phyloP scores from a whole-genome alignment of 2,329 filamentous ascomycete species.

The Cercospora nicotianae region DNA sequence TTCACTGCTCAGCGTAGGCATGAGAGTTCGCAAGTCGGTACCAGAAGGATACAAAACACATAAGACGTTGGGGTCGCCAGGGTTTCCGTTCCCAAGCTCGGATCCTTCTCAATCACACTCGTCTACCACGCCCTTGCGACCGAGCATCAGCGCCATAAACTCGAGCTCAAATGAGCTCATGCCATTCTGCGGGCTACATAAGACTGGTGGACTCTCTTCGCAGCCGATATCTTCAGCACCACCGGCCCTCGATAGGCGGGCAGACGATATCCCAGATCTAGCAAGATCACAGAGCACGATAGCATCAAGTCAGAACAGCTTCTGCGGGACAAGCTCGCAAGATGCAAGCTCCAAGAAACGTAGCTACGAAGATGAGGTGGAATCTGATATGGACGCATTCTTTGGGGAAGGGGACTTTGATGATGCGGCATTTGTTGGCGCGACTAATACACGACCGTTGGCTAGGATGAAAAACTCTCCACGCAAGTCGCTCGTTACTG shows the following conservation, averaged over 20 bases:
- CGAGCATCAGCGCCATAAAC: slow-evolving; percentile 19
- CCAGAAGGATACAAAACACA: slow-evolving; percentile 91
- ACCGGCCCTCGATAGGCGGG: slow-evolving; percentile 17
- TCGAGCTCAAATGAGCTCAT: slow-evolving; percentile 59
- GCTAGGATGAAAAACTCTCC: slow-evolving; percentile 35
- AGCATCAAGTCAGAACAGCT: slow-evolving; percentile 45
- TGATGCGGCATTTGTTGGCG: neutral
- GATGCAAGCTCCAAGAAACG: slow-evolving; percentile 31
- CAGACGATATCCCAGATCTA: slow-evolving; percentile 25
- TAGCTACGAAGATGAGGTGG: slow-evolving; percentile 40
- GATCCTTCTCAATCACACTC: slow-evolving; percentile 33
- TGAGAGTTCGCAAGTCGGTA: slow-evolving; percentile 90
- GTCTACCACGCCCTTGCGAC: slow-evolving; percentile 35
- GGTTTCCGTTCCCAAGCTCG: slow-evolving; percentile 33
- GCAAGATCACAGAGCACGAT: slow-evolving; percentile 41
- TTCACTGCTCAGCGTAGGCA: slow-evolving; percentile 85
- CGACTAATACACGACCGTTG: slow-evolving; percentile 20
- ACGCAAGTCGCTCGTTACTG: slow-evolving; percentile 35
- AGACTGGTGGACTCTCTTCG: slow-evolving; percentile 65
- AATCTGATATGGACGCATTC: slow-evolving; percentile 39
- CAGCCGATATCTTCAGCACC: slow-evolving; percentile 47
- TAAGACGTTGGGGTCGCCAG: slow-evolving; percentile 37
- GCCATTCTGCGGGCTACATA: slow-evolving; percentile 80
- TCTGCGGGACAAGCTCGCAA: slow-evolving; percentile 20
- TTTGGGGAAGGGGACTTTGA: slow-evolving; percentile 33